Percentiles rank a stretch among this genome's conserved stretches.
Conservation (phyloP, 352 stramenopile genomes). For the Globisporangium nodosum region DNA sequence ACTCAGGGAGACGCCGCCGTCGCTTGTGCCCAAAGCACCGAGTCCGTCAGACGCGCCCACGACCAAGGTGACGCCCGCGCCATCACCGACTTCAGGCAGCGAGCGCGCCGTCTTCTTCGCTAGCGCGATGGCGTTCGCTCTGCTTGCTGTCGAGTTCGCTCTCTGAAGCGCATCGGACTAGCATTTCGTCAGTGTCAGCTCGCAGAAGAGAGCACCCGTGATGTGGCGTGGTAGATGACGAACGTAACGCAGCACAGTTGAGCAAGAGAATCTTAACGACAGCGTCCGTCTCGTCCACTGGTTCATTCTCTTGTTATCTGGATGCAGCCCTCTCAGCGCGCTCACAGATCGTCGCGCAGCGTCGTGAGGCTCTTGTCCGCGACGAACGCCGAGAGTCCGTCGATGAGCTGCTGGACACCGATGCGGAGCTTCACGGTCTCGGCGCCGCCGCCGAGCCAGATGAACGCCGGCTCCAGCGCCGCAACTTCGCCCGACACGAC, state of each 20-base stretch:
- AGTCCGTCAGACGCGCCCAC: background rate
- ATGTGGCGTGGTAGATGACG: background rate
- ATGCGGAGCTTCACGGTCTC: conserved; percentile 78
- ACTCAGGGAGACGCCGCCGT: conserved; percentile 8
- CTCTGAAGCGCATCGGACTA: background rate
- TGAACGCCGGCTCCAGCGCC: conserved; percentile 43
- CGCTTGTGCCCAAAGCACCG: conserved; percentile 1
- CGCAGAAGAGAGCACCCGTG: background rate
- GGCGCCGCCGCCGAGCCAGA: conserved; percentile 78
- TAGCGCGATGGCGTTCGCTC: background rate
- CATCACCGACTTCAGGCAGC: background rate
- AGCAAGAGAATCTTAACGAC: background rate
- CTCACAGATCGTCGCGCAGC: conserved; percentile 20
- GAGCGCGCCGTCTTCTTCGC: background rate
- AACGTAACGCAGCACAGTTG: background rate
- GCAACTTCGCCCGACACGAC: conserved; percentile 58
- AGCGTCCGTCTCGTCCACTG: background rate
- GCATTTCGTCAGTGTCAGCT: background rate
- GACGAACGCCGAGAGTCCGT: conserved; percentile 41
- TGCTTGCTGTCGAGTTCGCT: background rate
- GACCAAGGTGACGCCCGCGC: background rate
- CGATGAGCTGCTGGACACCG: conserved; percentile 55
- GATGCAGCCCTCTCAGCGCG: background rate
- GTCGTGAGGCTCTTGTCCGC: conserved; percentile 54
- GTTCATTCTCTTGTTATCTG: background rate